These are phyloP conservation scores for Alternaria brassicicola DNA, from an alignment of 2,329 filamentous ascomycete species.

Conservation along the genomic window DNA sequence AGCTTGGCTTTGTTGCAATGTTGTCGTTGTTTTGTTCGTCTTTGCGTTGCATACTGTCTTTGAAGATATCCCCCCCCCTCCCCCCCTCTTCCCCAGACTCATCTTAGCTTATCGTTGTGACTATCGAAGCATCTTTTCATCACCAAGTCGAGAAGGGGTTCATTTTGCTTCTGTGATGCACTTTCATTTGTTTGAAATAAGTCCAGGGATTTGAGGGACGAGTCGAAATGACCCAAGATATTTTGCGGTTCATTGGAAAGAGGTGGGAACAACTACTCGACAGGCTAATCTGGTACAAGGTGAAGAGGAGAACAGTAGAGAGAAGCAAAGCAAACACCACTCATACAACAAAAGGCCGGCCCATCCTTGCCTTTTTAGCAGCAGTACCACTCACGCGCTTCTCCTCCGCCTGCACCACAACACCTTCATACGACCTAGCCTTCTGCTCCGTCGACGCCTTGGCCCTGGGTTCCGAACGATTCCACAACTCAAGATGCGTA, in stretches of 20 bases:
- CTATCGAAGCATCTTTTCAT: neutral
- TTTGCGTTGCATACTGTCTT: constrained; percentile 10
- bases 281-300: neutral
- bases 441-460: neutral
- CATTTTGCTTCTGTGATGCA: neutral
- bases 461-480: constrained; percentile 6
- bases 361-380: constrained; percentile 8
- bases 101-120: constrained; percentile 13
- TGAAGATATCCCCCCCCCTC: constrained; percentile 19
- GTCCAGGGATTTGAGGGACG: no score
- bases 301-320: neutral
- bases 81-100: no score
- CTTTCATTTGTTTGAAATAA: neutral
- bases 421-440: constrained; percentile 4
- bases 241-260: neutral
- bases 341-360: constrained; percentile 20
- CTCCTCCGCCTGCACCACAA: constrained; percentile 8
- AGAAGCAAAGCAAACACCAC: neutral
- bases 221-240: neutral
- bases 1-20: neutral
- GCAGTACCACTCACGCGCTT: neutral
- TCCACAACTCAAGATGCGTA: constrained; percentile 41
- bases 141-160: neutral
- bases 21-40: neutral
- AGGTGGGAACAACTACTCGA: neutral